Evolutionary conservation across 106 monocot species (phyloP), one percentile per base, ranked within the genome.

Genomic region (Dendrobium huoshanense): DNA sequence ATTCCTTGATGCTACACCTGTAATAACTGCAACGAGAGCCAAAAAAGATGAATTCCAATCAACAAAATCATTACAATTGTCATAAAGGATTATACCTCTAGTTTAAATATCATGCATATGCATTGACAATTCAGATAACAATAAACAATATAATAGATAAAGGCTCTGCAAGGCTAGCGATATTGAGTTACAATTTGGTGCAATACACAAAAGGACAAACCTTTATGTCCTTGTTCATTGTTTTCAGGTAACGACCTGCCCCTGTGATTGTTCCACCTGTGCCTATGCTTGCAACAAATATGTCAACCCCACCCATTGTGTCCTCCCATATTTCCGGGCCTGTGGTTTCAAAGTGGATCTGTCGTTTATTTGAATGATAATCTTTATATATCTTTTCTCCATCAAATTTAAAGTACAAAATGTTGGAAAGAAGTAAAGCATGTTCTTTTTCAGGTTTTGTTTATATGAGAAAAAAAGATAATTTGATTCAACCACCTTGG

Each of bases 301-400:
- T 90, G 72, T 96, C 96, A 77, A 96, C 89, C 44, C 85, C 72
- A 45, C 94, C 94, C 87, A 92, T 84, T 33, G 96, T 96, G 76
- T 94, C 96, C 44, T 96, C 92, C 96, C 96, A 96, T 85, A 94
- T 96, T 90, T 96, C 96, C 80, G 90, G 91, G 81, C 96, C 96
- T 87, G 96, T 96, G 81, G 91, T 92, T 90, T 96, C 92, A 90
- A 94, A 96, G 83, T 96, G 94, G 79, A 94, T 92, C 96, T 96
- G 94, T 88, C 87, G 58, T 87, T 85, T 86, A 85, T 83, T 85
- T 49, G 89, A 86, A 85, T 86, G 82, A 44, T 78, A 55, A 81
- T 75, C 75, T 80, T 80, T 78, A 83, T 67, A 75, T 27, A 81
- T 73, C 43, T 75, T 44, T n/a, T 61, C 77, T 54, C 51, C 16